Conservation (phyloP, 2,329 filamentous ascomycete species). For the Emmonsiellopsis sp. region DNA sequence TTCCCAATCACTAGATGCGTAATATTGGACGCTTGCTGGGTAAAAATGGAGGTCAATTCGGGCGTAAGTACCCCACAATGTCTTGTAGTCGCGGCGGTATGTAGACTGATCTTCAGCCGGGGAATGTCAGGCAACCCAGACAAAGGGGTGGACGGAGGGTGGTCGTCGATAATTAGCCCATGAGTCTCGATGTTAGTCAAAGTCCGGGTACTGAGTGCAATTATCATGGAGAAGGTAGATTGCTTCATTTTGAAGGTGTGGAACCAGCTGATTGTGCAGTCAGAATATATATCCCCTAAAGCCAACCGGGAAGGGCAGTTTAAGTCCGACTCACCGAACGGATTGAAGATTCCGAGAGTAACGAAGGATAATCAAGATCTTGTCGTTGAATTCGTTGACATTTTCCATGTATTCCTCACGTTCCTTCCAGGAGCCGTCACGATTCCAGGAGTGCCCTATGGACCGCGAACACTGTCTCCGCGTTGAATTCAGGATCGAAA, state of each 20-base stretch:
- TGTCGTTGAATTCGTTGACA: not conserved
- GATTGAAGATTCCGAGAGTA: not conserved
- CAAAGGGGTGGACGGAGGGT: not conserved
- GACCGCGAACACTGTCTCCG: not conserved
- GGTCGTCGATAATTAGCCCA: not conserved
- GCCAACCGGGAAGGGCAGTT: not conserved
- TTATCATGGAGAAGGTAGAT: not conserved
- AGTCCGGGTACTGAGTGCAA: not conserved
- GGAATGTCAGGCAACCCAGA: not conserved
- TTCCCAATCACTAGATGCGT: no score
- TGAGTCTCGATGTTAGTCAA: not conserved
- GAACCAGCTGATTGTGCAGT: not conserved
- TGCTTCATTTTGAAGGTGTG: conserved; percentile 1
- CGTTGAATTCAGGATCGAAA: conserved; percentile 1
- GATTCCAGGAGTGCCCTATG: not conserved
- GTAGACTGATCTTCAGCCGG: not conserved
- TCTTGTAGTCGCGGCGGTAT: not conserved
- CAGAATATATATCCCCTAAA: not conserved
- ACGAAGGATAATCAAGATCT: not conserved
- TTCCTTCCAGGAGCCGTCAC: not conserved
- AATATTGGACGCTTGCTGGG: no score
- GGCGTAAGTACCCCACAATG: not conserved
- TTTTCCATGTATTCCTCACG: not conserved
- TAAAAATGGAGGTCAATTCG: not conserved
- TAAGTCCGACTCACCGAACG: not conserved